phyloP scores from a whole-genome alignment of 2,329 filamentous ascomycete species.

The Phymatotrichopsis omnivora region DNA sequence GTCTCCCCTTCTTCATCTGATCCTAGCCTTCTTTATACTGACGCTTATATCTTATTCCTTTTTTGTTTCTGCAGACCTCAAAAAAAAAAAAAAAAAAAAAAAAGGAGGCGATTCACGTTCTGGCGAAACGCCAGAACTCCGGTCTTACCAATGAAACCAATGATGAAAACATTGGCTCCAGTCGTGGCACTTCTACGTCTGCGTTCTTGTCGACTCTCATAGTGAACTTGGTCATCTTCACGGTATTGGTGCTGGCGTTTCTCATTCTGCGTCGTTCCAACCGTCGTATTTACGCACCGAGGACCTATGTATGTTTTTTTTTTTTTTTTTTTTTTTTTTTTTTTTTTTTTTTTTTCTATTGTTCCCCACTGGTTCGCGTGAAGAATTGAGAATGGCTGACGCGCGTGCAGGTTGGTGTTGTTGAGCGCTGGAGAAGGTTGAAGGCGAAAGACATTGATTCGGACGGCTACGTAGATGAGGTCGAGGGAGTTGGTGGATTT shows the following conservation, averaged over 20 bases:
- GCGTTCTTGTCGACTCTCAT: constrained; percentile 43
- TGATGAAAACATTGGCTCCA: constrained; percentile 33
- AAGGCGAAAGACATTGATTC: constrained; percentile 18
- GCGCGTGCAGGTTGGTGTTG: constrained; percentile 12
- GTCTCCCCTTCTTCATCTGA: no score
- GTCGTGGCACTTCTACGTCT: constrained; percentile 35
- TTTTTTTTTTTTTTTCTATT: not conserved
- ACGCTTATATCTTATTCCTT: no score
- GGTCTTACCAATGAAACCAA: constrained; percentile 16
- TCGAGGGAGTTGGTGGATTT: constrained; percentile 24
- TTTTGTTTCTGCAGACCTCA: no score
- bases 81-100: no score
- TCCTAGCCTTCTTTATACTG: no score
- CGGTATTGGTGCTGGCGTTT: constrained; percentile 42
- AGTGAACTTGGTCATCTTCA: constrained; percentile 39
- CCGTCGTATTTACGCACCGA: constrained; percentile 44
- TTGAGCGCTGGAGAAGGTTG: constrained; percentile 25
- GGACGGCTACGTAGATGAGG: constrained; percentile 26
- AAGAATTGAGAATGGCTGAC: constrained; percentile 29
- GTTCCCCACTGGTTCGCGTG: constrained; percentile 40
- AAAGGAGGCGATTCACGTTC: constrained; percentile 10
- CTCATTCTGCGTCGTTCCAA: constrained; percentile 42
- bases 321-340: not conserved
- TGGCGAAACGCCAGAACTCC: no score
- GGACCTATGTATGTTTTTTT: constrained; percentile 41